A percentile compares a stretch with the other conserved stretches of the same genome.
Conservation (phyloP, 306 rosid species). For the Castanea mollissima region DNA sequence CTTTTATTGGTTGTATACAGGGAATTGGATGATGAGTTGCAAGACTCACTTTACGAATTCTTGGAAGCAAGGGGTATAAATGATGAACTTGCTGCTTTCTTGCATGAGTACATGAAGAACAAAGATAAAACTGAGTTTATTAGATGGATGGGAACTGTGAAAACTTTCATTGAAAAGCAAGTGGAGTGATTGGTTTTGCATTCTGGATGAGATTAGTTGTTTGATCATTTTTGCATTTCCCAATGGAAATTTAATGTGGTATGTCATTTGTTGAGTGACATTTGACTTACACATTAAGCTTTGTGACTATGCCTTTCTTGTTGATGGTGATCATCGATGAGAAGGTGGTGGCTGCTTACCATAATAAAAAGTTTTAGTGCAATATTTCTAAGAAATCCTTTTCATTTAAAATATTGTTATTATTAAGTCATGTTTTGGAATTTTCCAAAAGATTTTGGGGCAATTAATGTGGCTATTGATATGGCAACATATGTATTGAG, state of each 20-base stretch:
- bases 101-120: constrained; percentile 69
- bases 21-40: constrained; percentile 87
- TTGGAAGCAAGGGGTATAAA: constrained; percentile 73
- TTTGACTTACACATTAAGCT: neutral
- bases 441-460: too few species aligned
- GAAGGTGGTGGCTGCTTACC: too few species aligned
- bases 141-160: constrained; percentile 75
- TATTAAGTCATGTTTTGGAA: too few species aligned
- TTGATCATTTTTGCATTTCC: constrained; percentile 18
- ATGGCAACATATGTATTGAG: too few species aligned
- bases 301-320: too few species aligned
- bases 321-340: too few species aligned
- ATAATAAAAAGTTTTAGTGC: too few species aligned
- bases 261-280: neutral
- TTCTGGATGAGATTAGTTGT: constrained; percentile 15
- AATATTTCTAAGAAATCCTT: too few species aligned
- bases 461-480: too few species aligned
- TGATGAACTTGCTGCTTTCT: constrained; percentile 64
- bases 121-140: constrained; percentile 72
- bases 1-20: constrained; percentile 40
- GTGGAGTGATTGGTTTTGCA: constrained; percentile 25
- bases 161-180: constrained; percentile 64
- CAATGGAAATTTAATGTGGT: neutral
- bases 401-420: too few species aligned
- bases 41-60: constrained; percentile 67